Evolutionary conservation across 202 grass and related monocot genomes (phyloP).

Genomic region (Panicum hallii): DNA sequence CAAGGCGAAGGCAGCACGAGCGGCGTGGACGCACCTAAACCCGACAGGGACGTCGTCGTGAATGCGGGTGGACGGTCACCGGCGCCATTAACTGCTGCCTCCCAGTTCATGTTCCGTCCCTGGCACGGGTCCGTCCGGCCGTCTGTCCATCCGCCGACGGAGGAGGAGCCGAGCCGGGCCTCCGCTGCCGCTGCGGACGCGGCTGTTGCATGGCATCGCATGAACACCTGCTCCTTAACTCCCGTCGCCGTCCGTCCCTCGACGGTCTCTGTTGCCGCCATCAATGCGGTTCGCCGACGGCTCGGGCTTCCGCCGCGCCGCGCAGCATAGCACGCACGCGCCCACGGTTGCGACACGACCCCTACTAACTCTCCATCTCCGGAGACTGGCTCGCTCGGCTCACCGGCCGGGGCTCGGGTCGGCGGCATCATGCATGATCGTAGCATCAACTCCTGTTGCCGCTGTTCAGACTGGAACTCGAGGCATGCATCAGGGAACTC

Average conservation of each 20-base stretch:
- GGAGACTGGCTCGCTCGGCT: too few species aligned
- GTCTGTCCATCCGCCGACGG: not conserved
- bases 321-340: too few species aligned
- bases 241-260: not conserved
- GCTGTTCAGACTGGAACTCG: too few species aligned
- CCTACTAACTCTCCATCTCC: too few species aligned
- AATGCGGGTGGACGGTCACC: not conserved
- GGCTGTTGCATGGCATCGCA: not conserved
- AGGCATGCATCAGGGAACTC: too few species aligned
- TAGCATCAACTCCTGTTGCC: too few species aligned
- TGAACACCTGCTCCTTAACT: not conserved
- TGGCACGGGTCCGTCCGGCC: not conserved
- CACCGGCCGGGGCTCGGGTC: too few species aligned
- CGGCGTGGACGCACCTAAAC: conserved; percentile 13
- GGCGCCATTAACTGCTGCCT: not conserved
- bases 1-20: not conserved
- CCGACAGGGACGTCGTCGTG: not conserved
- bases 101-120: not conserved
- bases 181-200: not conserved
- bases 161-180: too few species aligned
- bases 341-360: too few species aligned
- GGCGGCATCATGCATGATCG: too few species aligned
- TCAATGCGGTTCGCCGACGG: not conserved
- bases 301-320: too few species aligned
- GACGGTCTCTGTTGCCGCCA: not conserved